These are phyloP conservation scores for Mortierella sp. DNA, from an alignment of 371 early-diverging fungal species.

Conservation along the genomic window DNA sequence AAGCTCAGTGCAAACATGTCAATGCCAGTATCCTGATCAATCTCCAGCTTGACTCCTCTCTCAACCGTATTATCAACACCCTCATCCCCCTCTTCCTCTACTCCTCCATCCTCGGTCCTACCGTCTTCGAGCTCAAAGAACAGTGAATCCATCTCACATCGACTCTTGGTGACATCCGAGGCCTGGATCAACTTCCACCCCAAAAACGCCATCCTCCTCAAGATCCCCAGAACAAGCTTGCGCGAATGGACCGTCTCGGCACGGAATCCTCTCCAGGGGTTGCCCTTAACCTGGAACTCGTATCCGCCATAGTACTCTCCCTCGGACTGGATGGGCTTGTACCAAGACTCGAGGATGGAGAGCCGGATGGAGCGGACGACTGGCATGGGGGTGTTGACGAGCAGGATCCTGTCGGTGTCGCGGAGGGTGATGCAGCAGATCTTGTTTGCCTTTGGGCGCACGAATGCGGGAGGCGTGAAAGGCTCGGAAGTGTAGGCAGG, in stretches of 20 bases:
- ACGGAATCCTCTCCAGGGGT: slow-evolving; percentile 44
- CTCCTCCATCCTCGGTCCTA: neutral
- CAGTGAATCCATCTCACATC: slow-evolving; percentile 39
- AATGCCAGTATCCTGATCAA: neutral
- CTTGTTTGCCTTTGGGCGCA: neutral
- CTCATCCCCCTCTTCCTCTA: neutral
- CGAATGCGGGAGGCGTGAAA: neutral
- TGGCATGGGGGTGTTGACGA: slow-evolving; percentile 32
- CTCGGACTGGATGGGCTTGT: slow-evolving; percentile 32
- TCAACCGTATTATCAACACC: neutral
- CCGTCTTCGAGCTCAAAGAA: slow-evolving; percentile 25
- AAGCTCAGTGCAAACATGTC: slow-evolving; percentile 49
- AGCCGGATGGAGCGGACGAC: slow-evolving; percentile 17
- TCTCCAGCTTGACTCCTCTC: slow-evolving; percentile 3
- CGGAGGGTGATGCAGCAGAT: slow-evolving; percentile 47
- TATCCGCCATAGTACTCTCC: slow-evolving; percentile 22
- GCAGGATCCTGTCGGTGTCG: slow-evolving; percentile 36
- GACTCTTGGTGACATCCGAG: slow-evolving; percentile 38
- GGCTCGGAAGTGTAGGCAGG: neutral
- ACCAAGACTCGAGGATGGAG: slow-evolving; percentile 35
- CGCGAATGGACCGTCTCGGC: slow-evolving; percentile 35
- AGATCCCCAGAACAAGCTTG: slow-evolving; percentile 24
- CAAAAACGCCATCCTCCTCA: slow-evolving; percentile 25
- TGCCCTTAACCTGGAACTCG: slow-evolving; percentile 51
- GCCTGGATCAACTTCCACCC: slow-evolving; percentile 55